Base-by-base conservation (phyloP, 345 rosid species). In the Lagerstroemia speciosa region DNA sequence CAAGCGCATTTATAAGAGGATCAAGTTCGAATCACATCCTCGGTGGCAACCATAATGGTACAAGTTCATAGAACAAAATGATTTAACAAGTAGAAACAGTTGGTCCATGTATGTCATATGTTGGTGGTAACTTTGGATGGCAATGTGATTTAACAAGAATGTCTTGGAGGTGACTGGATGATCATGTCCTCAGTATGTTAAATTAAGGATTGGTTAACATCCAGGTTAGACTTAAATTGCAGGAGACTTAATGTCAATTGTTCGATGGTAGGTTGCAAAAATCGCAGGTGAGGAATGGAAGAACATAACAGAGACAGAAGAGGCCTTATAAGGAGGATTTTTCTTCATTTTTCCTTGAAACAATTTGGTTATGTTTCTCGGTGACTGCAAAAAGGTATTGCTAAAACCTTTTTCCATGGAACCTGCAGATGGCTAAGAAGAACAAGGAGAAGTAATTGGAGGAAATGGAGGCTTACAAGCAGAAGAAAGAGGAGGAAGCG, bases 241-340 rank as follows among this genome's bases (percentile, higher is more conserved):
- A 17, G 53, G n/a, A 46, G 16, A 19, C n/a, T 31, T 64, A 48
- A 55, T 20, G 29, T 36, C 16, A 26, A 6, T 29, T 30, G 30
- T 48, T 62, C 34, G 26, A 27, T 27, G 48, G 52, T 69, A 87
- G 93, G 75, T 71, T 0, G 88, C 98, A 24, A 93, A 86, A 80
- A 79, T 89, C 67, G 52, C 85, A 1, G 92, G 94, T 27, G 98
- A 87, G 76, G 89, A 93, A 76, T 91, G 98, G 97, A 93, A 93
- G 78, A 86, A 78, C 74, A 73, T 91, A 90, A 79, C 86, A 86
- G 45, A 41, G 87, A 69, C 74, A 85, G 73, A 84, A 63, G 66
- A 71, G 64, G 45, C 96, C 97, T 27, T 93, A 79, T 65, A 89
- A 91, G 75, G 73, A 86, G 91, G 98, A 67, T 8, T 27, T 26